Evolutionary conservation across 2,329 filamentous ascomycete species (phyloP).

Genomic region (Microsporum ferrugineum): DNA sequence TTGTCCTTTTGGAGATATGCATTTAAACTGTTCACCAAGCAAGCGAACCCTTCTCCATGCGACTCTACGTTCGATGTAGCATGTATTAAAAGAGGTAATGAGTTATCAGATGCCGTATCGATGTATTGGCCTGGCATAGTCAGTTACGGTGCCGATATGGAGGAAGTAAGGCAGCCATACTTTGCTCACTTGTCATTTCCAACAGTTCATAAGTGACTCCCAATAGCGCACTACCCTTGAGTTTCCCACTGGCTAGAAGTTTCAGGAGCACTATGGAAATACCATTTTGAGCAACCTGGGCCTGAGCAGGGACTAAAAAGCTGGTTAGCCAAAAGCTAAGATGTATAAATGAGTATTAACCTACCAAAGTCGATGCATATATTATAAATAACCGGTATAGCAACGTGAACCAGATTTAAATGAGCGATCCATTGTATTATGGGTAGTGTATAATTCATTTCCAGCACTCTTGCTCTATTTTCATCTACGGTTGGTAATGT

Average conservation of each 20-base stretch:
- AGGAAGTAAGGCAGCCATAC: conserved; percentile 16
- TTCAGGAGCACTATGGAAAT: conserved; percentile 29
- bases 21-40: conserved; percentile 24
- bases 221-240: conserved; percentile 26
- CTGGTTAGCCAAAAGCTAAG: neutral
- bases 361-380: conserved; percentile 36
- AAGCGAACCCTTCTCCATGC: conserved; percentile 23
- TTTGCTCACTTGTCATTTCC: conserved; percentile 30
- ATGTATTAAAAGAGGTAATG: conserved; percentile 25
- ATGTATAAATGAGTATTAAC: neutral
- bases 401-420: conserved; percentile 28
- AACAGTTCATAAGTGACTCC: conserved; percentile 32
- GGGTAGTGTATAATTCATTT: conserved; percentile 28
- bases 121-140: conserved; percentile 24
- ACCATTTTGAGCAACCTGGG: conserved; percentile 27
- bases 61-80: conserved; percentile 22
- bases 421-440: conserved; percentile 29
- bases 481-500: conserved; percentile 23
- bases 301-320: conserved; percentile 28
- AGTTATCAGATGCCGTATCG: conserved; percentile 26
- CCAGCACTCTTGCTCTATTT: conserved; percentile 31
- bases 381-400: conserved; percentile 36
- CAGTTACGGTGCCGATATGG: neutral
- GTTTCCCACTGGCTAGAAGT: conserved; percentile 24
- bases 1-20: conserved; percentile 28